Base-by-base conservation (phyloP, 805 yeast species). In the Suhomyces sp. region DNA sequence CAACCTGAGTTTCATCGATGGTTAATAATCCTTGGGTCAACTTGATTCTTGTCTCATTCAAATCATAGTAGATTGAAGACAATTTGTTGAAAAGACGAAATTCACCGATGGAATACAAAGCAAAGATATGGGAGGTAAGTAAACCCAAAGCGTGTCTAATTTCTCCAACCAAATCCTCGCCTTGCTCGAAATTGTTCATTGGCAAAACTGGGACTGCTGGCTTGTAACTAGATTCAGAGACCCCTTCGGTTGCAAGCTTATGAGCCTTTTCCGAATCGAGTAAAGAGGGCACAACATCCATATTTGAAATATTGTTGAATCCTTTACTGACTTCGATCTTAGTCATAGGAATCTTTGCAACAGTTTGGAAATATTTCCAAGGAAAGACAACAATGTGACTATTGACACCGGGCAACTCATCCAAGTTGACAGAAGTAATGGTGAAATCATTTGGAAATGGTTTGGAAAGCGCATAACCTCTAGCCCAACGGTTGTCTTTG, bases 401-500 rank as follows among this genome's bases (percentile, higher is more conserved):
- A 46, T 76, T 78, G 49, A 75, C 70, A 41, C 81, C 84, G 0
- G 91, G 90, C 49, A 87, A 70, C 50, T 80, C 81, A 48, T 85
- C 88, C 56, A 83, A 72, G 57, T 82, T 80, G 24, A 82, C 79
- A 1, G 83, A 77, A 12, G 87, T 82, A 35, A 85, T 79, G 43
- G 79, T 73, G 66, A 83, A 86, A 62, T 85, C 89, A 29, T 82
- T 77, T 0, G 93, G 93, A 49, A 83, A 70, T 6, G 96, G 92
- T 53, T 83, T 79, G 37, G 85, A 72, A 33, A 86, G 71, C 3
- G 82, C 76, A 65, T 90, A 89, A 10, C 91, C 96, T 59, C 96
- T 77, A 21, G 84, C 89, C 96, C 96, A 90, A 55, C 78, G 78
- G 19, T 76, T 75, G 40, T 71, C 66, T 66, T 79, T 74, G 46